Evolutionary conservation across 768 basidiomycete species (phyloP), one percentile per base, ranked within the genome.

Genomic region (Serendipita indica): DNA sequence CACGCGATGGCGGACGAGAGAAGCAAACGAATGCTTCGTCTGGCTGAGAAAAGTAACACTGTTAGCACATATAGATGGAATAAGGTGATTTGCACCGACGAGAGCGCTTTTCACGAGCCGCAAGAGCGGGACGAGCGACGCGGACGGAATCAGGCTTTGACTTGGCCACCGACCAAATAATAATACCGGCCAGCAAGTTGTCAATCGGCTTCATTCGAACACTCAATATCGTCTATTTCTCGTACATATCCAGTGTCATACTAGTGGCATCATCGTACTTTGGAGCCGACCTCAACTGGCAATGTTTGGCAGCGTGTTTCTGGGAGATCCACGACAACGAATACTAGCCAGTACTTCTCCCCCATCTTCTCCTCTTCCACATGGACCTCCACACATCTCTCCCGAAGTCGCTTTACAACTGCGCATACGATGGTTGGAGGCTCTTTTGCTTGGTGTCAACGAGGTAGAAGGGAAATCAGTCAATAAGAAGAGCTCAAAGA

Each of bases 381-480:
- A 18, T 30, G 18, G 33, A 27, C 66, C 67, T 13, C 66, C 72
- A 22, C 52, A 33, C n/a, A 81, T 90, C 43, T 79, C 84, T 33
- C 83, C 89, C 3, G 69, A 69, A 0, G 72, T 86, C 13, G 83
- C 89, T 2, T 71, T 91, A 10, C 83, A 89, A 64, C 72, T 91
- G 20, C 78, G 89, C 1, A 67, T 90, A 33, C 74, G 84, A 59
- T 88, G 86, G 85, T 72, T 91, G 1, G 89, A 89, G 67, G 85
- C 86, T 16, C 72, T 91, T 56, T 71, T 89, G 2, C 68, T 81
- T 37, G 89, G 88, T 37, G 75, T 82, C 20, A 77, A 76, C 54
- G 76, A 75, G 46, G 74, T 78, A 14, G 45, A 35, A 13, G 39
- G 32, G 28, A 57, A 46, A 16, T 16, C 45, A 39, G 58, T 67